Evolutionary conservation across 1,139 yeast species (phyloP).

Genomic region (Insectozyma bohioensis): DNA sequence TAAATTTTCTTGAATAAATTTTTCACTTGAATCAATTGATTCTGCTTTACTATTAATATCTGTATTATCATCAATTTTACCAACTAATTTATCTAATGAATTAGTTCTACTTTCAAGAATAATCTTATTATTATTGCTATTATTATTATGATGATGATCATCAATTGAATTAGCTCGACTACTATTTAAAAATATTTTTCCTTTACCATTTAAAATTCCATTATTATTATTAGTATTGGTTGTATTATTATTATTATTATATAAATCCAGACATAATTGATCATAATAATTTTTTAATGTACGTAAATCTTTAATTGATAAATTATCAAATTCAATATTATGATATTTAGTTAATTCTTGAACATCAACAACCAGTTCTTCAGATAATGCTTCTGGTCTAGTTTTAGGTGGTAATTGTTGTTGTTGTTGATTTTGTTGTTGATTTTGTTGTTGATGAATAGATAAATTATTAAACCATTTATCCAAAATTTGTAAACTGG

Average conservation of each 20-base stretch:
- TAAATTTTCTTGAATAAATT: constrained; percentile 4
- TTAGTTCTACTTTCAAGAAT: constrained; percentile 9
- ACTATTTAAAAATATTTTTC: too few species aligned
- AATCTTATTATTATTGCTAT: too few species aligned
- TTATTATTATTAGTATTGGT: constrained; percentile 7
- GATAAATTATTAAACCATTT: constrained; percentile 42
- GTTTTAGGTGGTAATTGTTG: constrained; percentile 3
- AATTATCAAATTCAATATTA: constrained; percentile 34
- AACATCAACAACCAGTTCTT: constrained; percentile 12
- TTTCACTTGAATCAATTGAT: constrained; percentile 13
- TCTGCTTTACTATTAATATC: constrained; percentile 13
- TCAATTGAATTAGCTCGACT: constrained; percentile 10
- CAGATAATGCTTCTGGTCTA: constrained; percentile 14
- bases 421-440: too few species aligned
- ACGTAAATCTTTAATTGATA: constrained; percentile 38
- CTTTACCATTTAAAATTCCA: too few species aligned
- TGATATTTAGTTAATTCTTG: constrained; percentile 34
- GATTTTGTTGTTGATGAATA: constrained; percentile 6
- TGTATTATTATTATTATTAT: constrained; percentile 10
- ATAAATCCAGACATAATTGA: constrained; percentile 27
- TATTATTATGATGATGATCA: too few species aligned
- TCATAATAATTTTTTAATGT: constrained; percentile 36
- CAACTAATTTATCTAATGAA: constrained; percentile 10
- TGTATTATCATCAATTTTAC: constrained; percentile 4
- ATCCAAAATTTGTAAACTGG: constrained; percentile 47